Percentiles rank a stretch among this genome's conserved stretches.
Conservation (phyloP, 495 filamentous ascomycete species). For the Elasticomyces elasticus region DNA sequence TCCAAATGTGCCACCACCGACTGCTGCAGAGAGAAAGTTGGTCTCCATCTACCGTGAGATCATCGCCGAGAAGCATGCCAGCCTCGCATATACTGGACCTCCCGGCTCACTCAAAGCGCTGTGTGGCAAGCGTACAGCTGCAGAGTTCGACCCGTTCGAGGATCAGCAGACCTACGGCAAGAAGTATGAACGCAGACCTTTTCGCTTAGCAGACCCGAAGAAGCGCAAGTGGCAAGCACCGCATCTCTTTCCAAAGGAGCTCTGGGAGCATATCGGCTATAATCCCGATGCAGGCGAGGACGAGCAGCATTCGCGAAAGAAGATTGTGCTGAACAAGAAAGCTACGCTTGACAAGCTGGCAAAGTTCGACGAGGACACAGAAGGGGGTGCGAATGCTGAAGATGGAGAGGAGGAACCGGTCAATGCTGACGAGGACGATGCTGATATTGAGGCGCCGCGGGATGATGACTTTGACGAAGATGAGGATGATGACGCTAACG, state of each 20-base stretch:
- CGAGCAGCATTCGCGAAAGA: slow-evolving; percentile 27
- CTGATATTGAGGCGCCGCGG: slow-evolving; percentile 33
- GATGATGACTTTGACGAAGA: slow-evolving; percentile 38
- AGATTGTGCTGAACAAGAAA: slow-evolving; percentile 13
- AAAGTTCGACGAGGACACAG: slow-evolving; percentile 38
- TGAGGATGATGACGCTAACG: slow-evolving; percentile 47
- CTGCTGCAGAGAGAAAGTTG: slow-evolving; percentile 23
- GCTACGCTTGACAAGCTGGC: slow-evolving; percentile 31
- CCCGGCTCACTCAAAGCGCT: slow-evolving; percentile 22
- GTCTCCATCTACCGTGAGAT: slow-evolving; percentile 40
- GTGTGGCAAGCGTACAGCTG: slow-evolving; percentile 26
- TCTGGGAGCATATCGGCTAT: slow-evolving; percentile 31
- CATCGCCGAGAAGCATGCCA: slow-evolving; percentile 45
- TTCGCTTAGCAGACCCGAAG: slow-evolving; percentile 37
- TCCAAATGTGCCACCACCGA: slow-evolving; percentile 27
- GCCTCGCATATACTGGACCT: slow-evolving; percentile 46
- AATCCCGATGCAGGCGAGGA: slow-evolving; percentile 35
- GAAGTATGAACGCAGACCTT: slow-evolving; percentile 34
- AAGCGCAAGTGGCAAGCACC: slow-evolving; percentile 49
- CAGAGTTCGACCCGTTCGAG: slow-evolving; percentile 46
- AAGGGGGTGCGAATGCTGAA: slow-evolving; percentile 32
- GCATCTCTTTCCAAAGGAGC: slow-evolving; percentile 47
- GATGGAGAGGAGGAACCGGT: slow-evolving; percentile 21
- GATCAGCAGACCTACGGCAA: slow-evolving; percentile 51
- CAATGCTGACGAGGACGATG: slow-evolving; percentile 28